Percentiles rank a stretch among this genome's conserved stretches.
phyloP scores from a whole-genome alignment of 2,329 filamentous ascomycete species.

The Aspergillus thermomutatus region DNA sequence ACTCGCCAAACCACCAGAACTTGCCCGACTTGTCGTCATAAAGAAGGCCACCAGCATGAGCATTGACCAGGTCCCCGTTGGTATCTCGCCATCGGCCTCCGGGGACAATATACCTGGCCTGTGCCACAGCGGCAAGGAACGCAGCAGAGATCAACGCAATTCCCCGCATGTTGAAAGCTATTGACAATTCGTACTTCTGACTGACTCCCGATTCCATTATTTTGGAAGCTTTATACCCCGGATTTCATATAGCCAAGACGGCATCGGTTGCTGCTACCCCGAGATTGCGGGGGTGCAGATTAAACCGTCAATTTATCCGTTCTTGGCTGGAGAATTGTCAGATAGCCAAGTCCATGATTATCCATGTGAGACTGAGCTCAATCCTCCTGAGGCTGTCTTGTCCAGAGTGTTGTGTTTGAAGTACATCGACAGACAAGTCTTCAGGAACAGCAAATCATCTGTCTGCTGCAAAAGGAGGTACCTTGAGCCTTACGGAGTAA shows the following conservation, averaged over 20 bases:
- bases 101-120: conserved; percentile 58
- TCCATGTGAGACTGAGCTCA: too few species aligned
- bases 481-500: too few species aligned
- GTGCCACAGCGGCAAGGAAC: conserved; percentile 3
- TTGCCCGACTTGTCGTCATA: conserved; percentile 51
- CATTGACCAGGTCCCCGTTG: conserved; percentile 58
- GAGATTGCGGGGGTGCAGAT: conserved; percentile 13
- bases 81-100: conserved; percentile 61
- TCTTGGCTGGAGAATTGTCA: not conserved
- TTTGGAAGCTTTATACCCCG: not conserved
- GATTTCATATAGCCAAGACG: conserved; percentile 1
- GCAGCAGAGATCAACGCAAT: not conserved
- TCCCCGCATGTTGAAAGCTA: conserved; percentile 3
- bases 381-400: not conserved
- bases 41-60: conserved; percentile 58
- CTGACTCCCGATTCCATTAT: not conserved
- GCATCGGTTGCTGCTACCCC: conserved; percentile 12
- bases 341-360: too few species aligned
- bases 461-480: too few species aligned
- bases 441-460: too few species aligned
- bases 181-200: not conserved
- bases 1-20: conserved; percentile 62
- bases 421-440: not conserved
- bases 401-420: not conserved
- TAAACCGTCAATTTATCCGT: conserved; percentile 12